Percentiles rank a stretch among this genome's conserved stretches.
Evolutionary conservation across 345 rosid genomes (phyloP).

Genomic region (Brassica juncea): DNA sequence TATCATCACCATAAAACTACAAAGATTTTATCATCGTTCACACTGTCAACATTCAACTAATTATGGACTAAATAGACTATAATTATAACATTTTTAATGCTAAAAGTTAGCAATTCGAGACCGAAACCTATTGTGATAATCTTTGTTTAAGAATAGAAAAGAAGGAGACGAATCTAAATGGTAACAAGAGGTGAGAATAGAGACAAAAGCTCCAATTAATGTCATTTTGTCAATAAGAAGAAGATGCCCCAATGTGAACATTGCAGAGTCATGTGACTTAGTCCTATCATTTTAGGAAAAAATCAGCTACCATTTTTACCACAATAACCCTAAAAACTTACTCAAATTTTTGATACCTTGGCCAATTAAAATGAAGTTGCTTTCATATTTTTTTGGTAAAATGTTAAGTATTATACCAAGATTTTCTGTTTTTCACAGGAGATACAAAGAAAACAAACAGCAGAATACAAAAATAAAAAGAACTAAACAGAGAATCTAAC

Average conservation of each 20-base stretch:
- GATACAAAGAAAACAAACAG: too few species aligned
- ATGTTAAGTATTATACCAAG: too few species aligned
- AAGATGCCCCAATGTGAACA: slow-evolving; percentile 45
- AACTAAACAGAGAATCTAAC: too few species aligned
- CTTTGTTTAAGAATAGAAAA: neutral
- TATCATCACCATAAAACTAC: neutral
- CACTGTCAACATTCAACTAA: neutral
- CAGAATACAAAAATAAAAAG: too few species aligned
- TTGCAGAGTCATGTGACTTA: slow-evolving; percentile 41
- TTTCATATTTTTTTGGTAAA: too few species aligned
- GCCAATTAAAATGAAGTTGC: neutral
- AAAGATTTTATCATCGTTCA: neutral
- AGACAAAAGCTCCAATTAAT: slow-evolving; percentile 38
- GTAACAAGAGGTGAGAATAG: slow-evolving; percentile 31
- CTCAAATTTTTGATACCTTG: slow-evolving; percentile 13
- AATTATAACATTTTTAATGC: slow-evolving; percentile 2
- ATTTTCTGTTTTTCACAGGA: too few species aligned
- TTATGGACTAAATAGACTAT: neutral
- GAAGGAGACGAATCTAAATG: slow-evolving; percentile 30
- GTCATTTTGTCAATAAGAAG: slow-evolving; percentile 41
- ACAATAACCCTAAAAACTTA: slow-evolving; percentile 11
- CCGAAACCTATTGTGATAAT: slow-evolving; percentile 2
- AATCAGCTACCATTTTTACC: slow-evolving; percentile 7
- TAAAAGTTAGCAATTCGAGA: slow-evolving; percentile 1
- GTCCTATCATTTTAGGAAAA: slow-evolving; percentile 32